Evolutionary conservation across 108 stramenopile genomes (phyloP).

Genomic region (Cylindrotheca fusiformis): DNA sequence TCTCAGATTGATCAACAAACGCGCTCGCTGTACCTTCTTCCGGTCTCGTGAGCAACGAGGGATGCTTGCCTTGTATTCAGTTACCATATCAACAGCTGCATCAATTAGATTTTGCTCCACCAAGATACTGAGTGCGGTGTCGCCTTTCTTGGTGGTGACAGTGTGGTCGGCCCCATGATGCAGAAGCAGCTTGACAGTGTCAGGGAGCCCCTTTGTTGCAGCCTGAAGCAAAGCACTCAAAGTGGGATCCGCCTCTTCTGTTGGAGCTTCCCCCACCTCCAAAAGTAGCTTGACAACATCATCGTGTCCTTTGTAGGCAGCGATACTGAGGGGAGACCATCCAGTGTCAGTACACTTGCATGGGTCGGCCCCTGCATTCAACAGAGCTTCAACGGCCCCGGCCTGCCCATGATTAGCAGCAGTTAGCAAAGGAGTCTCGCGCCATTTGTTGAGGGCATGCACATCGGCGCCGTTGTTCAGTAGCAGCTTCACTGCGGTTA

Average conservation of each 20-base stretch:
- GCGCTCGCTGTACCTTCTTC: constrained; percentile 88
- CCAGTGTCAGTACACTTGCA: constrained; percentile 89
- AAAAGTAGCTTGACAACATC: constrained; percentile 81
- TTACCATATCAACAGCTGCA: constrained; percentile 91
- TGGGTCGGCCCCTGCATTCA: constrained; percentile 81
- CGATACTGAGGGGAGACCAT: constrained; percentile 90
- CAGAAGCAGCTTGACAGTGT: constrained; percentile 79
- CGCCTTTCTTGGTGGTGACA: constrained; percentile 92
- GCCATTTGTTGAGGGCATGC: constrained; percentile 91
- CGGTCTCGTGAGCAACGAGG: constrained; percentile 89
- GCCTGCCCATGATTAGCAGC: constrained; percentile 90
- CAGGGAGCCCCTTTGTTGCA: constrained; percentile 86
- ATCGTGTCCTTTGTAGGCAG: constrained; percentile 90
- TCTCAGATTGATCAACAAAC: constrained; percentile 81
- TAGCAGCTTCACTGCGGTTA: constrained; percentile 70
- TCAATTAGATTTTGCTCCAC: constrained; percentile 91
- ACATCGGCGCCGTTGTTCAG: constrained; percentile 74
- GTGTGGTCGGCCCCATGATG: constrained; percentile 87
- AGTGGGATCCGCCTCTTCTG: constrained; percentile 90
- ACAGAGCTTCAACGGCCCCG: constrained; percentile 70
- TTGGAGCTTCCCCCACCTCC: constrained; percentile 77
- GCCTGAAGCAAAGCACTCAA: constrained; percentile 85
- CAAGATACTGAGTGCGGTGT: constrained; percentile 87
- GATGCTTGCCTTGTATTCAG: constrained; percentile 87
- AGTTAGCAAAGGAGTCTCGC: constrained; percentile 83